Conservation (phyloP, 2,329 filamentous ascomycete genomes). For the Cladophialophora chaetospira region DNA sequence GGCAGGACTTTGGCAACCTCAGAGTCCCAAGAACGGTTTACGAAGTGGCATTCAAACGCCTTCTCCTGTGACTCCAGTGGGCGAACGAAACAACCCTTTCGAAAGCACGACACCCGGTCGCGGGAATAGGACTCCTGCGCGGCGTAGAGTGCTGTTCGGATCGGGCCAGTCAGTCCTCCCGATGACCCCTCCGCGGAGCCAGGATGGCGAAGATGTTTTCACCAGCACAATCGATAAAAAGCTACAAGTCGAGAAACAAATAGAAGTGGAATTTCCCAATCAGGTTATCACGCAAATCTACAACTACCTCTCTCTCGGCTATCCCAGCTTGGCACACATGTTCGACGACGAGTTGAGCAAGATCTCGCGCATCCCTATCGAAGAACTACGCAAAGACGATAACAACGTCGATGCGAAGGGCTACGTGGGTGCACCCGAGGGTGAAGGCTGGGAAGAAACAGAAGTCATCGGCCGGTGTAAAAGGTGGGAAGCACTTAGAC, state of each 20-base stretch:
- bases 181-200: conserved; percentile 50
- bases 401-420: conserved; percentile 66
- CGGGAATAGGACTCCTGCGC: conserved; percentile 35
- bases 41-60: conserved; percentile 43
- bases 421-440: conserved; percentile 62
- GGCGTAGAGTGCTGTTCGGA: conserved; percentile 17
- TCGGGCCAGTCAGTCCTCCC: conserved; percentile 22
- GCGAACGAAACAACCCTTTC: conserved; percentile 39
- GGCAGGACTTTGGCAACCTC: conserved; percentile 32
- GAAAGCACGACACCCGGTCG: conserved; percentile 22
- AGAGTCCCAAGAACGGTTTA: conserved; percentile 30
- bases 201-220: conserved; percentile 48
- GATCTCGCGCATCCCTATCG: conserved; percentile 70
- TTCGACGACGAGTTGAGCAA: conserved; percentile 85
- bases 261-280: conserved; percentile 73
- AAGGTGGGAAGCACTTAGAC: conserved; percentile 79
- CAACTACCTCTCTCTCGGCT: conserved; percentile 92
- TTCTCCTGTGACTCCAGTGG: conserved; percentile 41
- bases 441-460: conserved; percentile 48
- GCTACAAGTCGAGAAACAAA: conserved; percentile 45
- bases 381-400: conserved; percentile 73
- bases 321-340: conserved; percentile 77
- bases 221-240: conserved; percentile 36
- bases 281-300: conserved; percentile 92
- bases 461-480: conserved; percentile 57